Evolutionary conservation across 1,139 yeast genomes (phyloP), one percentile per base, ranked within the genome.

Genomic region (Pichia kudriavzevii): DNA sequence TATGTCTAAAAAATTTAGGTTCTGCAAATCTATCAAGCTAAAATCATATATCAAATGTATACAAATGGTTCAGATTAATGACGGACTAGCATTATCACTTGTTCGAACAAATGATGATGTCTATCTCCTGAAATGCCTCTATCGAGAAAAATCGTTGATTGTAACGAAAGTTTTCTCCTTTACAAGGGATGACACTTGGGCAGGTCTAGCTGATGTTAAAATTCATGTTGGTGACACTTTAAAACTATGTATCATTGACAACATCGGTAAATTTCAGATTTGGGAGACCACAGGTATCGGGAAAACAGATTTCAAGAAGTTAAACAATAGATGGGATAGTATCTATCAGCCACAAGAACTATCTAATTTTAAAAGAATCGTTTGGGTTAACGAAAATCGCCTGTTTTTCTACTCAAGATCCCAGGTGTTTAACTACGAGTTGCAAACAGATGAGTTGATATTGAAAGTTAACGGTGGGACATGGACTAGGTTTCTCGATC

Each of bases 401-500:
- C 23, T 77, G 0, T 45, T 70, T 3, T 41, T 74, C 1, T 48
- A 72, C 32, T 62, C 72, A 10, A 58, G 85, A 36, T 63, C 73
- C 0, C 63, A 63, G 14, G 42, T 74, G 2, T 57, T 63, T 14
- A 57, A 56, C 28, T 53, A 66, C 16, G 61, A 21, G 33, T 61
- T 3, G 8, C 7, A 36, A 2, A 48, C 46, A 5, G 46, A 52
- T 31, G 46, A 52, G 41, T 45, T 58, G 43, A 22, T 50, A 25
- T 58, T 68, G 53, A 38, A 60, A 44, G 58, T 77, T 1, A 63
- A 75, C 5, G 71, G 81, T 1, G 68, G 69, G 22, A 61, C 67
- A 1, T 79, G 83, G 81, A 70, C 84, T 0, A 56, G 58, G 18
- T 51, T 78, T 3, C 58, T 69, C 32, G 85, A 76, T 43, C 53